Evolutionary conservation across 2,329 filamentous ascomycete species (phyloP).

Genomic region (Phialophora expanda): DNA sequence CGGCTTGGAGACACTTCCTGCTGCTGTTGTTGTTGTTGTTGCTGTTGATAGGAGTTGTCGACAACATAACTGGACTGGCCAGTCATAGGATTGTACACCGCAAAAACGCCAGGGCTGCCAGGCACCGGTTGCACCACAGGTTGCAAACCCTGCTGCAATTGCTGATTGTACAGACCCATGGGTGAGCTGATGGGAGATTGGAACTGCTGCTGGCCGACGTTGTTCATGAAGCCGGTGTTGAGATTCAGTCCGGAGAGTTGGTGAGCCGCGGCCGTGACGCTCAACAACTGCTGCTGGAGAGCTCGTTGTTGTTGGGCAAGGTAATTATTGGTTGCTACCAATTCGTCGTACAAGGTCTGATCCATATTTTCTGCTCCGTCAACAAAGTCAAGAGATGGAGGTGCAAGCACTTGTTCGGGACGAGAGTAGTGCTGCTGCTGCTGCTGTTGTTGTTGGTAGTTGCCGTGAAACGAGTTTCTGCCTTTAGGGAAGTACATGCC

Average conservation of each 20-base stretch:
- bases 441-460: slow-evolving; percentile 59
- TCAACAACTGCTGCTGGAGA: slow-evolving; percentile 89
- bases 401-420: slow-evolving; percentile 86
- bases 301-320: slow-evolving; percentile 93
- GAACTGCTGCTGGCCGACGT: slow-evolving; percentile 58
- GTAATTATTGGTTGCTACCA: slow-evolving; percentile 89
- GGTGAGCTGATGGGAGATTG: slow-evolving; percentile 59
- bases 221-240: slow-evolving; percentile 50
- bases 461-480: slow-evolving; percentile 47
- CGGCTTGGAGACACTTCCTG: slow-evolving; percentile 39
- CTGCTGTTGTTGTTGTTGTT: slow-evolving; percentile 44
- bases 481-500: slow-evolving; percentile 59
- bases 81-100: slow-evolving; percentile 83
- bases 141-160: slow-evolving; percentile 69
- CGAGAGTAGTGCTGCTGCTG: slow-evolving; percentile 58
- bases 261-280: slow-evolving; percentile 79
- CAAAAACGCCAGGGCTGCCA: slow-evolving; percentile 75
- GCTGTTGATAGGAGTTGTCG: slow-evolving; percentile 66
- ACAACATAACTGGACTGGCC: slow-evolving; percentile 83
- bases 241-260: slow-evolving; percentile 80
- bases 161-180: slow-evolving; percentile 67
- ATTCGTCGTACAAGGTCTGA: slow-evolving; percentile 81
- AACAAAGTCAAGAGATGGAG: slow-evolving; percentile 77
- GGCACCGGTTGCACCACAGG: slow-evolving; percentile 67
- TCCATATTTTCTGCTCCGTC: slow-evolving; percentile 77